Base-by-base conservation (phyloP, 108 stramenopile species). In the Pinguiococcus pyrenoidosus region DNA sequence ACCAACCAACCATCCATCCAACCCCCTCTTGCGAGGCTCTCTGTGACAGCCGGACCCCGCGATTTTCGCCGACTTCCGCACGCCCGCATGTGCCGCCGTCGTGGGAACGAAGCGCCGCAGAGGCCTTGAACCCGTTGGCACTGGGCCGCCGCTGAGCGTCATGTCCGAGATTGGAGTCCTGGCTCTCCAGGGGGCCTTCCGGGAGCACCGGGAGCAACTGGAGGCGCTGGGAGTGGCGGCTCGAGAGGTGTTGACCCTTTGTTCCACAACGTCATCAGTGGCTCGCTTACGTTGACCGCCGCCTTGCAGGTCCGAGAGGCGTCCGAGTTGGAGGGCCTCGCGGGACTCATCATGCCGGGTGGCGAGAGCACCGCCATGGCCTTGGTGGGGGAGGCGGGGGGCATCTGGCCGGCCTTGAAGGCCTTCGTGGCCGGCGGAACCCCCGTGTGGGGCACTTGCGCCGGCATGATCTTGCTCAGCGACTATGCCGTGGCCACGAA, bases 321-420 rank as follows among this genome's bases (percentile, higher is more conserved):
- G 17, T 28, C 26, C 8, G 84, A 93, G 44, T 68, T 96, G 44
- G 55, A 59, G 25, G 60, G 49, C 3, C 44, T 92, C 28, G 89
- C 94, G 58, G 96, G 83, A 4, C 73, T 98, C 28, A 74, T 98
- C 9, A 62, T 98, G n/a, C 96, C 96, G 6, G 96, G 65, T 55
- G 90, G 92, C 9, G 96, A 98, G 79, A 88, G 86, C 34, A 98
- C 96, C 1, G 89, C 96, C 26, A 98, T 98, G 89, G 69, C 72
- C 0, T 36, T 75, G 14, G 65, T 73, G n/a, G 74, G 71, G 9
- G 64, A 69, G 29, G 44, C 48, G 33, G 40, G 47, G 46, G 55
- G 55, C 5, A 42, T 64, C 7, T 64, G 56, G 27, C 63, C 63
- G 14, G 74, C 71, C 5, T 48, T 96, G 7, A 56, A 76, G 44